These are phyloP conservation scores for Neopestalotiopsis clavispora DNA, from an alignment of 2,329 filamentous ascomycete species.

Conservation along the genomic window DNA sequence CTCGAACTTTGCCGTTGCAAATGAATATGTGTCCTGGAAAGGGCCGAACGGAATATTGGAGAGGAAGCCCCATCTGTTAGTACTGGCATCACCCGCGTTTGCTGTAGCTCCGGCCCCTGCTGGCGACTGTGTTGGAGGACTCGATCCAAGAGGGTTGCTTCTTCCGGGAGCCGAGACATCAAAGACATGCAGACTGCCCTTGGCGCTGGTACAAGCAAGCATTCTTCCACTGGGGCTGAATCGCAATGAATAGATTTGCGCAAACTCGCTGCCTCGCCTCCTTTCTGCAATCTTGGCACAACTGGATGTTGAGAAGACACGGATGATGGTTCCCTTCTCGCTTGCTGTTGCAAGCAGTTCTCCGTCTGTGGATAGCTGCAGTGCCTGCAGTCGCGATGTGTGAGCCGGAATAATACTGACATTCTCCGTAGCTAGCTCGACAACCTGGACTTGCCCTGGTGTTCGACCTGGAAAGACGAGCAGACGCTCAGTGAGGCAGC, in stretches of 20 bases:
- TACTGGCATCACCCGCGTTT: constrained; percentile 49
- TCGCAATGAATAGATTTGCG: constrained; percentile 83
- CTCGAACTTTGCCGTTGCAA: constrained; percentile 80
- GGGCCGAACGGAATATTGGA: constrained; percentile 85
- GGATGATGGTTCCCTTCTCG: constrained; percentile 86
- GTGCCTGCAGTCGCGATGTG: constrained; percentile 75
- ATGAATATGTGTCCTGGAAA: constrained; percentile 90
- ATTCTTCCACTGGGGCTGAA: constrained; percentile 83
- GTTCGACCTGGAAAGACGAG: constrained; percentile 89
- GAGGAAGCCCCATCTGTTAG: constrained; percentile 84
- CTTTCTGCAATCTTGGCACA: constrained; percentile 84
- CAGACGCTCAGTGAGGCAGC: constrained; percentile 73
- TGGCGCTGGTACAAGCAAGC: constrained; percentile 93
- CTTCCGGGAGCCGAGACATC: constrained; percentile 70
- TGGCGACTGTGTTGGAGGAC: neutral
- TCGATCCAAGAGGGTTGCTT: too few relatives aligned
- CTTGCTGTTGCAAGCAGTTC: constrained; percentile 87
- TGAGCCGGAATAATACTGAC: constrained; percentile 96
- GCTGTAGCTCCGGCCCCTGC: constrained; percentile 21
- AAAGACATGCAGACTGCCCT: constrained; percentile 93
- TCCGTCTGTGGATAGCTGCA: constrained; percentile 81
- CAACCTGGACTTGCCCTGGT: constrained; percentile 85
- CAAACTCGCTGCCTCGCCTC: constrained; percentile 85
- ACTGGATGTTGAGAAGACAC: constrained; percentile 81
- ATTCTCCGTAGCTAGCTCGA: constrained; percentile 77